Evolutionary conservation across 176 grass and related monocot genomes (phyloP).

Genomic region (Themeda triandra): DNA sequence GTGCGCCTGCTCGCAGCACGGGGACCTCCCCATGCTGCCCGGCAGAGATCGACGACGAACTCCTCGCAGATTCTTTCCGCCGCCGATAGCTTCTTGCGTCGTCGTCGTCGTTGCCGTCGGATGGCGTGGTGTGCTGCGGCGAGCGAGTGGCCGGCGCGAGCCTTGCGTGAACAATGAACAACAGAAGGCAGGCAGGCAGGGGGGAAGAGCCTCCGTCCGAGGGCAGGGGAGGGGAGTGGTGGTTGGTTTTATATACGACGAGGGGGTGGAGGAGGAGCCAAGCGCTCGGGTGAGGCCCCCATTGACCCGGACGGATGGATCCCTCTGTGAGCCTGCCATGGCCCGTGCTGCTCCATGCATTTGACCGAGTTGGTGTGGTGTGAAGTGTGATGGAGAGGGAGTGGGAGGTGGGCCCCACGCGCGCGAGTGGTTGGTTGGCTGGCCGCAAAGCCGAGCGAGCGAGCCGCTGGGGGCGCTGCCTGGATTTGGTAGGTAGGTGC

Average conservation of each 20-base stretch:
- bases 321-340: background rate
- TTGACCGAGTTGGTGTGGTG: slow-evolving; percentile 71
- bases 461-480: background rate
- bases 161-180: slow-evolving; percentile 21
- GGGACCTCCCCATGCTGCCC: slow-evolving; percentile 77
- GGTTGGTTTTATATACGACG: slow-evolving; percentile 49
- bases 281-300: slow-evolving; percentile 19
- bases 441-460: slow-evolving; percentile 27
- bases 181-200: background rate
- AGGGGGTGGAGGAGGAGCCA: background rate
- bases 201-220: no score
- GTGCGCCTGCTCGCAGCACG: slow-evolving; percentile 97
- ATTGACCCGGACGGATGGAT: slow-evolving; percentile 53
- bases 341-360: background rate
- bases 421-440: slow-evolving; percentile 43
- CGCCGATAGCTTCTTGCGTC: no score
- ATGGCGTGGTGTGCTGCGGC: background rate
- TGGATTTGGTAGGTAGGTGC: slow-evolving; percentile 67
- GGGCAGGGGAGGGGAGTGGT: background rate
- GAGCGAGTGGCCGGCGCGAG: slow-evolving; percentile 16
- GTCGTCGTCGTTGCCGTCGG: no score
- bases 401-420: background rate
- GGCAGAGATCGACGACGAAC: background rate
- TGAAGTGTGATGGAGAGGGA: slow-evolving; percentile 2
- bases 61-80: background rate